These are phyloP conservation scores for Fusarium citri DNA, from an alignment of 2,329 filamentous ascomycete species.

Conservation along the genomic window DNA sequence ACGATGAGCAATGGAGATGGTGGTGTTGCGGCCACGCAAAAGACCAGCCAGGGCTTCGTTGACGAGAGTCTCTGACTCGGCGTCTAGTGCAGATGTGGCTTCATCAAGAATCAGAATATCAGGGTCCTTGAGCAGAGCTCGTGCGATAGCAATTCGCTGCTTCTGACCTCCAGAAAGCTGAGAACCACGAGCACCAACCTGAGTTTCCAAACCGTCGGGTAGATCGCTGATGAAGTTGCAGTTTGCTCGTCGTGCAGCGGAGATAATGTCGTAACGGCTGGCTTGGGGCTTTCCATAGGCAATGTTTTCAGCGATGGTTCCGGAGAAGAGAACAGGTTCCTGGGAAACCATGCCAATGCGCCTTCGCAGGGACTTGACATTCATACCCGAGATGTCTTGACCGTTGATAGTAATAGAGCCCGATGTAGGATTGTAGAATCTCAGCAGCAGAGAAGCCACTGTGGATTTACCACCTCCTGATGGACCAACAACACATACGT, in stretches of 20 bases:
- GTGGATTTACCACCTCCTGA: constrained; percentile 97
- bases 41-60: constrained; percentile 88
- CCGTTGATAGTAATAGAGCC: constrained; percentile 88
- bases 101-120: constrained; percentile 98
- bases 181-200: constrained; percentile 90
- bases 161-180: constrained; percentile 97
- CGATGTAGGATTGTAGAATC: constrained; percentile 87
- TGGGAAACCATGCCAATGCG: constrained; percentile 96
- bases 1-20: constrained; percentile 96
- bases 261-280: constrained; percentile 81
- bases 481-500: constrained; percentile 95
- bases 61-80: constrained; percentile 95
- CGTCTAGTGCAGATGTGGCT: constrained; percentile 94
- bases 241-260: constrained; percentile 90
- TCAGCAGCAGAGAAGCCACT: constrained; percentile 87
- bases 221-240: constrained; percentile 98
- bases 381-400: constrained; percentile 84
- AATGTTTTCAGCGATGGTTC: constrained; percentile 88
- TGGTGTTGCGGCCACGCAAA: constrained; percentile 89
- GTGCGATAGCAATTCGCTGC: constrained; percentile 95
- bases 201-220: constrained; percentile 93
- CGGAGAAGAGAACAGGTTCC: constrained; percentile 92
- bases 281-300: constrained; percentile 88
- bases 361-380: constrained; percentile 90
- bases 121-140: constrained; percentile 92